These are phyloP conservation scores for Colletotrichum melonis DNA, from an alignment of 2,329 filamentous ascomycete genomes.

Conservation along the genomic window DNA sequence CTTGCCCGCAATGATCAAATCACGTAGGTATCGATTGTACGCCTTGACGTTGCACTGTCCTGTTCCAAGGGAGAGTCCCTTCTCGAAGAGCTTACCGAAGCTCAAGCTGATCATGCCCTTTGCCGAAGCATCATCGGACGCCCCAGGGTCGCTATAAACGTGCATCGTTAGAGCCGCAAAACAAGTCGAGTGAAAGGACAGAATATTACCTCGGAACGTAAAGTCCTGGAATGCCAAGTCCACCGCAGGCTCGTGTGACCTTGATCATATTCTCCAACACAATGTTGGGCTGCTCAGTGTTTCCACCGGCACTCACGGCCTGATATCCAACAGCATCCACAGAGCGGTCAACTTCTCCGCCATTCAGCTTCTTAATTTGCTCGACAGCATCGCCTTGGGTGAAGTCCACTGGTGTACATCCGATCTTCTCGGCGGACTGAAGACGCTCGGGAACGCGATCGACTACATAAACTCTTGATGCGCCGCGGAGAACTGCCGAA, in stretches of 20 bases:
- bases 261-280: constrained; percentile 73
- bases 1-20: constrained; percentile 72
- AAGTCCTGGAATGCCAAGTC: constrained; percentile 70
- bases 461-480: constrained; percentile 70
- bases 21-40: constrained; percentile 74
- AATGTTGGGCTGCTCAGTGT: constrained; percentile 70
- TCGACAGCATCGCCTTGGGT: constrained; percentile 68
- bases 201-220: constrained; percentile 50
- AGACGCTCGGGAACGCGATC: constrained; percentile 72
- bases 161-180: not conserved
- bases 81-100: constrained; percentile 77
- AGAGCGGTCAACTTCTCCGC: constrained; percentile 67
- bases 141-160: constrained; percentile 67
- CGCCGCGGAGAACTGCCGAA: constrained; percentile 69
- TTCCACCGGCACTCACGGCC: constrained; percentile 65
- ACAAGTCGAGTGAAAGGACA: not conserved
- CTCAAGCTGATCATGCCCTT: constrained; percentile 73
- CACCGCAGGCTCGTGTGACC: constrained; percentile 70
- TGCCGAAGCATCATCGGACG: constrained; percentile 68
- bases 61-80: constrained; percentile 70
- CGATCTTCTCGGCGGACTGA: constrained; percentile 69
- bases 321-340: constrained; percentile 77
- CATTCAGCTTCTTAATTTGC: constrained; percentile 69
- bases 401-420: constrained; percentile 71
- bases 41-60: constrained; percentile 77